Evolutionary conservation across 83 land plant species (phyloP), one percentile per base, ranked within the genome.

Genomic region (Diphasiastrum complanatum): DNA sequence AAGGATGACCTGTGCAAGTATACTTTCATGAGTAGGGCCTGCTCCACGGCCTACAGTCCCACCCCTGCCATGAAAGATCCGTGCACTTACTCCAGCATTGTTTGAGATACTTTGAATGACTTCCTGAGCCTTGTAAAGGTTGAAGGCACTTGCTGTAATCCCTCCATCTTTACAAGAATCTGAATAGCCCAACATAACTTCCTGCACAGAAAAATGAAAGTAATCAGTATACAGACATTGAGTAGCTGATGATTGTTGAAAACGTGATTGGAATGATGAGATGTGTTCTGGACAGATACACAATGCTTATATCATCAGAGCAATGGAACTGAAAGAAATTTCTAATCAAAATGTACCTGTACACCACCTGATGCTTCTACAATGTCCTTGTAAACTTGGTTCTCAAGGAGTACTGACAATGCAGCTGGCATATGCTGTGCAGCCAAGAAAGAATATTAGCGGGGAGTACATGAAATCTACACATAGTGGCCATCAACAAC

Each of bases 81-180:
- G 41, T 0, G 70, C 55, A 25, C 57, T 67, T 14, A 67, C 52
- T 16, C 70, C 70, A 26, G 70, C 70, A 26, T 67, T 57, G 18
- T 47, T 46, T 24, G 70, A 56, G 34, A 67, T 60, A 31, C 34
- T 14, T 58, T 67, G 61, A 30, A 67, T 59, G 5, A 67, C 70
- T 16, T 29, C 35, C 28, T 67, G 70, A 35, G 70, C 70, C 27
- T 67, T 59, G 40, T 67, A 67, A 4, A 67, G 70, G 33, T 58
- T 58, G 51, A 50, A 67, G 1, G 70, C 70, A 60, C 70, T 67
- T 14, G 70, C 70, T n/a, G 70, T 58, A 31, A 67, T 67, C n/a
- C 70, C 70, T 43, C 70, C 70, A 67, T 67, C 70, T 67, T 67
- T 67, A 57, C 70, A 67, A n/a, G 70, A 67, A 56, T 67, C 70